A percentile compares a stretch with the other conserved stretches of the same genome.
These are phyloP conservation scores for Lathyrus sativus DNA, from an alignment of 306 rosid species.

Conservation along the genomic window DNA sequence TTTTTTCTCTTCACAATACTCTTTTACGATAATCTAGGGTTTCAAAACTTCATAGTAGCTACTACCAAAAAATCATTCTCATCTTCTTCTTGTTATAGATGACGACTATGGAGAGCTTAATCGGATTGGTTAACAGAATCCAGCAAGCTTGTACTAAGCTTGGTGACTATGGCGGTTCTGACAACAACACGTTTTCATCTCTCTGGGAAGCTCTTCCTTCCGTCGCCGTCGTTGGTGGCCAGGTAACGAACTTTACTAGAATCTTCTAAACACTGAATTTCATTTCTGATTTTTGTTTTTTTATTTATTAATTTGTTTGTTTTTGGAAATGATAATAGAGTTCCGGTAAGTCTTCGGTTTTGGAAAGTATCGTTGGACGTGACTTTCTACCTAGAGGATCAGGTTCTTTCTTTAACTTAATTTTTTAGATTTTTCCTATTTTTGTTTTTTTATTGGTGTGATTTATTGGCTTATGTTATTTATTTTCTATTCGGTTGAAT, in stretches of 20 bases:
- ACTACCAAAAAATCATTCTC: neutral
- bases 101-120: slow-evolving; percentile 96
- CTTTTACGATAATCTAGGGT: slow-evolving; percentile 23
- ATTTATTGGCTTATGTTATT: neutral
- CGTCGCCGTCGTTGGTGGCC: slow-evolving; percentile 97
- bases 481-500: neutral
- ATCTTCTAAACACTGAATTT: slow-evolving; percentile 6
- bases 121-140: slow-evolving; percentile 86
- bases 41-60: neutral
- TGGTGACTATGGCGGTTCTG: slow-evolving; percentile 87
- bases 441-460: neutral
- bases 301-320: neutral
- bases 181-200: slow-evolving; percentile 62
- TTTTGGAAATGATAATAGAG: slow-evolving; percentile 58
- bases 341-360: slow-evolving; percentile 95
- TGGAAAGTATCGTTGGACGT: slow-evolving; percentile 96
- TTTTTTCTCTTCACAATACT: neutral
- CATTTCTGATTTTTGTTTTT: neutral
- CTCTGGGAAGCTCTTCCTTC: slow-evolving; percentile 97
- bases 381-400: slow-evolving; percentile 98
- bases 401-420: slow-evolving; percentile 46
- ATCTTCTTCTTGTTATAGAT: slow-evolving; percentile 34
- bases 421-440: neutral
- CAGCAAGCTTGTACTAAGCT: slow-evolving; percentile 92
- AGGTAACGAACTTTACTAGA: slow-evolving; percentile 44